Percentiles rank a stretch among this genome's conserved stretches.
Conservation (phyloP, 495 filamentous ascomycete species). For the Lasiosphaeris hirsuta region DNA sequence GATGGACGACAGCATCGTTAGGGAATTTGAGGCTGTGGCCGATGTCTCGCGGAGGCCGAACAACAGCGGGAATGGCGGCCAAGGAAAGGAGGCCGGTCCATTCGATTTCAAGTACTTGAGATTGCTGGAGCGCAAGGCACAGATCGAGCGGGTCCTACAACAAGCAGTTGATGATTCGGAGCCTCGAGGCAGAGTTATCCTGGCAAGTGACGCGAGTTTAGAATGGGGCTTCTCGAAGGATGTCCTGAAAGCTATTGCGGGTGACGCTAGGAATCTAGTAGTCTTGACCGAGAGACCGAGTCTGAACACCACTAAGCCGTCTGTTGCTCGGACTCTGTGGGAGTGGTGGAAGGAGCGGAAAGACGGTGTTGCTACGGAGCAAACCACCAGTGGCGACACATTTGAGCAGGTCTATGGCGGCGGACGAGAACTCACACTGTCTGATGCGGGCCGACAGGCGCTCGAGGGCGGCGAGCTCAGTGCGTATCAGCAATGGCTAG, state of each 20-base stretch:
- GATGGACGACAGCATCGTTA: conserved; percentile 93
- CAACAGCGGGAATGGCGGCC: conserved; percentile 35
- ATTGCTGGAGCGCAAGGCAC: conserved; percentile 71
- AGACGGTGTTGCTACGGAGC: conserved; percentile 60
- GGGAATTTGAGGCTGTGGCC: conserved; percentile 81
- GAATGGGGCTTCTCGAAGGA: conserved; percentile 95
- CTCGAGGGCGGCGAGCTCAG: conserved; percentile 70
- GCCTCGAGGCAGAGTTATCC: conserved; percentile 66
- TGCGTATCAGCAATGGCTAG: conserved; percentile 86
- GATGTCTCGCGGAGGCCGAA: conserved; percentile 46
- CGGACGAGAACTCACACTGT: conserved; percentile 58
- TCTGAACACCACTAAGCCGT: conserved; percentile 31
- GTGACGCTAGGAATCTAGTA: conserved; percentile 73
- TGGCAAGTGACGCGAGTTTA: conserved; percentile 84
- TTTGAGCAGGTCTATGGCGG: conserved; percentile 63
- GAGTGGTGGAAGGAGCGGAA: conserved; percentile 67
- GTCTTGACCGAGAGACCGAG: conserved; percentile 72
- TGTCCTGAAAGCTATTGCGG: conserved; percentile 69
- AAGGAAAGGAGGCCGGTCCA: conserved; percentile 57
- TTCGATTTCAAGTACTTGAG: conserved; percentile 89
- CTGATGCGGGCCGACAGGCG: conserved; percentile 56
- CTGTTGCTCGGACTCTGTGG: conserved; percentile 62
- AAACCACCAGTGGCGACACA: conserved; percentile 53
- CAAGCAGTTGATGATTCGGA: conserved; percentile 35
- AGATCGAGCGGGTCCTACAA: conserved; percentile 61